Percentiles rank a stretch among this genome's conserved stretches.
Conservation (phyloP, 306 rosid species). For the Vigna trinervia region DNA sequence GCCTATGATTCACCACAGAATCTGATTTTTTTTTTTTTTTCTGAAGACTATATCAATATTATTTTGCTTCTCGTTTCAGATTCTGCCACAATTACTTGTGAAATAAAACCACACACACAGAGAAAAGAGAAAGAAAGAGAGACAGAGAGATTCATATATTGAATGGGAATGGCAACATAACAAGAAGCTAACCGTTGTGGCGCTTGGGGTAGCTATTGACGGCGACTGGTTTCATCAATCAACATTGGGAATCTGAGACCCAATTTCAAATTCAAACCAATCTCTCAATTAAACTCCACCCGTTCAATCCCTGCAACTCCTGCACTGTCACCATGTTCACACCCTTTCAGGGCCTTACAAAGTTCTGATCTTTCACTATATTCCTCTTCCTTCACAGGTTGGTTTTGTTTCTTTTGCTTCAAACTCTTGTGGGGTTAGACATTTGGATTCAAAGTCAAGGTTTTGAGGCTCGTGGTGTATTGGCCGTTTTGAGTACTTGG, state of each 20-base stretch:
- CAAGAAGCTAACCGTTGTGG: conserved; percentile 48
- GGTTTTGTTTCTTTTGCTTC: conserved; percentile 37
- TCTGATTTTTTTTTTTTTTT: conserved; percentile 28
- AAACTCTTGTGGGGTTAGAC: conserved; percentile 36
- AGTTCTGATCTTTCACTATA: conserved; percentile 53
- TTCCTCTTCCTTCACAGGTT: conserved; percentile 49
- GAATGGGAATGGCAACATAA: background rate
- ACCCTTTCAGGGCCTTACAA: conserved; percentile 38
- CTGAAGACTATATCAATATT: background rate
- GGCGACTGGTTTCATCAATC: conserved; percentile 34
- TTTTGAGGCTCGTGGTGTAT: conserved; percentile 25
- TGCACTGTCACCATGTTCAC: conserved; percentile 21
- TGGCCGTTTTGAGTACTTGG: conserved; percentile 26
- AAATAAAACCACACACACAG: background rate
- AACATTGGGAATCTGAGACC: conserved; percentile 56
- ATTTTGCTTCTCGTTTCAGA: background rate
- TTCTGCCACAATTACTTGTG: conserved; percentile 25
- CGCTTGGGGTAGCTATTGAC: conserved; percentile 34
- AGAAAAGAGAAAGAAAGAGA: background rate
- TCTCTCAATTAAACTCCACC: conserved; percentile 37
- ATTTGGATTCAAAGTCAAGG: conserved; percentile 48
- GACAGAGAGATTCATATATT: background rate
- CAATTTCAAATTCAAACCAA: conserved; percentile 45
- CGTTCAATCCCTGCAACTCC: conserved; percentile 26
- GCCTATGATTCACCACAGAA: conserved; percentile 5